These are phyloP conservation scores for Ogataea ganodermae DNA, from an alignment of 805 yeast species.

Conservation along the genomic window DNA sequence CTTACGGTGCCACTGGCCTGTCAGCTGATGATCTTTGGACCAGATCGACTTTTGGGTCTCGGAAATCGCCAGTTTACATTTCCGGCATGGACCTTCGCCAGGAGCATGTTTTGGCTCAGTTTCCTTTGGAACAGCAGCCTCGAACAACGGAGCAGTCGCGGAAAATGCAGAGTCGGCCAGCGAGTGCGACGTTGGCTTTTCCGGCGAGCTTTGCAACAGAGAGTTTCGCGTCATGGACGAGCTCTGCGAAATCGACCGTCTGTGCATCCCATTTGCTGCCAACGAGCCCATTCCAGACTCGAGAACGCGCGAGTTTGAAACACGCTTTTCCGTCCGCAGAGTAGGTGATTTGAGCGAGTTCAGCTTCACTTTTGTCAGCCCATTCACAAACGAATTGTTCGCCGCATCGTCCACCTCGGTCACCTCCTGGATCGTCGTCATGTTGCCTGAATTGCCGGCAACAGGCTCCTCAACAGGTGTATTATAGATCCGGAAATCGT, in stretches of 20 bases:
- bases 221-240: not conserved
- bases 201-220: not conserved
- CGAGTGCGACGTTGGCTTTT: not conserved
- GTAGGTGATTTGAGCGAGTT: slow-evolving; percentile 23
- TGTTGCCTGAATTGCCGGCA: slow-evolving; percentile 23
- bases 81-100: slow-evolving; percentile 82
- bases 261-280: not conserved
- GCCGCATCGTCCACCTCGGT: slow-evolving; percentile 31
- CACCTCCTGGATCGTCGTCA: slow-evolving; percentile 39
- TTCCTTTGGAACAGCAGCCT: not conserved
- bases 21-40: slow-evolving; percentile 79
- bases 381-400: slow-evolving; percentile 10
- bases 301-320: not conserved
- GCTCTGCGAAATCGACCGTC: slow-evolving; percentile 1
- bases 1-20: slow-evolving; percentile 92
- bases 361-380: slow-evolving; percentile 25
- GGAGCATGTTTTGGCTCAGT: slow-evolving; percentile 40
- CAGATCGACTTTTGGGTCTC: slow-evolving; percentile 63
- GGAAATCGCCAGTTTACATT: slow-evolving; percentile 57
- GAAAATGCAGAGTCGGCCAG: slow-evolving; percentile 4
- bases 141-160: not conserved
- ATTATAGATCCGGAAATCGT: slow-evolving; percentile 35
- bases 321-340: slow-evolving; percentile 5
- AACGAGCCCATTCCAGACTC: slow-evolving; percentile 2
- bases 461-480: slow-evolving; percentile 5